Evolutionary conservation across 2,329 filamentous ascomycete species (phyloP), one percentile per base, ranked within the genome.

Genomic region (Talaromyces sp.): DNA sequence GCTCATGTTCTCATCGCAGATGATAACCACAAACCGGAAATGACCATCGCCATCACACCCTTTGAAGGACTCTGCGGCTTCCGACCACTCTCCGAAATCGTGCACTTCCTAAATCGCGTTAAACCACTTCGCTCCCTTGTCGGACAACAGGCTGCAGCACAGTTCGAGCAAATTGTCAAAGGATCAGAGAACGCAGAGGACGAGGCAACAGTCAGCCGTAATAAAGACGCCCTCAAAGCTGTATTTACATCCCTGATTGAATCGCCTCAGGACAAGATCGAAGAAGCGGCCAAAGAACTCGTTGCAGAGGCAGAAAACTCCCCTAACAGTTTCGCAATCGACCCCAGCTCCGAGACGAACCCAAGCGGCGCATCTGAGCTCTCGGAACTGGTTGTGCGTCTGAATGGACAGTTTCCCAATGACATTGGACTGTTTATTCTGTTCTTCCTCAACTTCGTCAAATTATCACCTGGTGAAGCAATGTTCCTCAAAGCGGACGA

Each of bases 11-110:
- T 19, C 6, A 22, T 22, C 15, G 17, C 56, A 79, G 93, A 99
- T 83, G 94, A 98, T 82, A 99, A 99, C 82, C 95, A 99, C 84
- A 99, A 99, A 82, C 95, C 95, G 39, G 95, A 99, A 81, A 99
- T 99, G 95, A 93, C 95, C 68, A 97, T 99, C 77, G 95, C 95
- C 68, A 90, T 99, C 73, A 98, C 95, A 0, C 90, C 92, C 0
- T 99, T 99, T 70, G 94, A 98, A 76, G 95, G 95, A 0, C 86
- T 99, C 39, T 99, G 95, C 73, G 95, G 95, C 39, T 99, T 99
- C 83, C 87, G 95, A 10, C 95, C 95, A 0, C 83, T 97, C 25
- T 83, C 81, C 5, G 93, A 99, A 79, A 95, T 98, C 68, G 84
- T 88, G 0, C 91, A 96, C 76, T 98, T 98, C 77, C 83, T 96